Base-by-base conservation (phyloP, 371 early-diverging fungal genomes). In the Syncephalastrum contaminatum region DNA sequence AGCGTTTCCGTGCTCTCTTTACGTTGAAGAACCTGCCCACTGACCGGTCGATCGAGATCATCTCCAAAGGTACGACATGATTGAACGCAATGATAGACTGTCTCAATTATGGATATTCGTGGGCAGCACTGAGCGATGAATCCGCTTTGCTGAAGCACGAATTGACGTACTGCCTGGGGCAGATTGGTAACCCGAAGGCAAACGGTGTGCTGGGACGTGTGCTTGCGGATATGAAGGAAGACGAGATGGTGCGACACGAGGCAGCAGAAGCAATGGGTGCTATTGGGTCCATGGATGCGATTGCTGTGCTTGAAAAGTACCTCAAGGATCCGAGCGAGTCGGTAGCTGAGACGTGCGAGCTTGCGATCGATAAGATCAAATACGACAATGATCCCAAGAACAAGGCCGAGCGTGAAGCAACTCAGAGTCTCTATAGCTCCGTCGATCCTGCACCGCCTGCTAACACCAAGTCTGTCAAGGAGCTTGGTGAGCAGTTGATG, bases 201-300 rank as follows among this genome's bases (percentile, higher is more conserved):
- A 87, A 95, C 44, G 79, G 84, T 0, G 72, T 84, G 16, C 83
- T 99, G 16, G 63, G 64, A 51, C 43, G 57, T 10, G 89, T 97
- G 8, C 72, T 97, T n/a, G 73, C 72, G 27, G 72, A 93, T 59
- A 60, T 66, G 43, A 58, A 72, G 1, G 90, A 97, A 70, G 92
- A 96, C 67, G 91, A 91, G 45, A 99, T 99, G 93, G 99, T 99
- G 30, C 87, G 99, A 16, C 4, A 16, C 7, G 43, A 92, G 87
- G 96, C 97, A 44, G 98, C 97, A n/a, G 98, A 98, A 80, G 96
- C 98, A 2, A 71, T 98, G 61, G 97, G 96, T 24, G 98, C 98
- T 10, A 92, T 98, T 67, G 95, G 93, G 4, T 82, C 88, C 20
- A 54, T 71, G 4, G 72, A 77, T 3, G 80, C 87, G 0, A 62